Percentiles rank a stretch among this genome's conserved stretches.
Evolutionary conservation across 495 filamentous ascomycete genomes (phyloP).

Genomic region (Parathielavia appendiculata): DNA sequence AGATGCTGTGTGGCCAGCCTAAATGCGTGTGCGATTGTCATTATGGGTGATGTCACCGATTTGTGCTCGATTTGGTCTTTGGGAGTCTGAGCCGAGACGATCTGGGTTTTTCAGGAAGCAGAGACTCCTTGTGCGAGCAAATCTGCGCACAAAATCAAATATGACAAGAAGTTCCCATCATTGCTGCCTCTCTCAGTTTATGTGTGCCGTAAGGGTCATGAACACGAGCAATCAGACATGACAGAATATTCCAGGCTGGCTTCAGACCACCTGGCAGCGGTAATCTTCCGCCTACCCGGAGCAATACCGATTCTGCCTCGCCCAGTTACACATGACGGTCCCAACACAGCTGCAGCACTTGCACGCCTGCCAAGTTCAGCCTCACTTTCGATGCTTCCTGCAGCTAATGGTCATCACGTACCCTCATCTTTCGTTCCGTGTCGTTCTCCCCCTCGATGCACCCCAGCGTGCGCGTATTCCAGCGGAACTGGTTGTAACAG

Average conservation of each 20-base stretch:
- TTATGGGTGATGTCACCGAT: not conserved
- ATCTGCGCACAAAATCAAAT: too few species aligned
- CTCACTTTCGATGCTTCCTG: not conserved
- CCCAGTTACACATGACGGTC: constrained; percentile 36
- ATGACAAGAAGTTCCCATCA: too few species aligned
- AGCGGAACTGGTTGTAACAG: constrained; percentile 44
- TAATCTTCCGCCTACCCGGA: not conserved
- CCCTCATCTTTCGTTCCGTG: constrained; percentile 33
- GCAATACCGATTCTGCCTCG: constrained; percentile 17
- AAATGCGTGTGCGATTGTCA: constrained; percentile 4
- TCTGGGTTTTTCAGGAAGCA: too few species aligned
- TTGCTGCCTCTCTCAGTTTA: too few species aligned
- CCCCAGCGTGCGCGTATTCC: constrained; percentile 32
- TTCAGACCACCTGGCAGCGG: too few species aligned
- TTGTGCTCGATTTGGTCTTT: too few species aligned
- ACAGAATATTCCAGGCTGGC: too few species aligned
- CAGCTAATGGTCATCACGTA: constrained; percentile 9
- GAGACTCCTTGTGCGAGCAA: too few species aligned
- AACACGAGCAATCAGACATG: too few species aligned
- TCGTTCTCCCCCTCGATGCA: constrained; percentile 39
- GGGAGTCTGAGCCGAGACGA: too few species aligned
- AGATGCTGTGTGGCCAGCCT: not conserved
- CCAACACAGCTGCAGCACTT: constrained; percentile 38
- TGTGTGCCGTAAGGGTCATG: too few species aligned
- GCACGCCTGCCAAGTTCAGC: constrained; percentile 28